Evolutionary conservation across 805 yeast species (phyloP), one percentile per base, ranked within the genome.

Genomic region (Saturnispora saitoi): DNA sequence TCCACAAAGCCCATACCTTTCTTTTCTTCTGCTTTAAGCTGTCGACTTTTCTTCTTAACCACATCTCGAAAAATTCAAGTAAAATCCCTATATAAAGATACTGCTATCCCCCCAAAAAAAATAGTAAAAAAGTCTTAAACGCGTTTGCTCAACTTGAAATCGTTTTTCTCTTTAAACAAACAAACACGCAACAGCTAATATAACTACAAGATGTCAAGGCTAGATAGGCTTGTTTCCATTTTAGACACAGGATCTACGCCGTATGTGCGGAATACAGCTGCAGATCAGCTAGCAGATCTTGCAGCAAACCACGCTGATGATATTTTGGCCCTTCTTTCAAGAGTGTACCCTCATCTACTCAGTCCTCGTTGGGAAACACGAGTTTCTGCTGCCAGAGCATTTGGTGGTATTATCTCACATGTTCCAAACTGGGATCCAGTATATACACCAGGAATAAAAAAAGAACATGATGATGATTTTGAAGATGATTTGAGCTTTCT

Each of bases 301-400:
- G 97, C 96, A 26, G 85, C 85, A 63, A 84, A 85, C 39, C 98
- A 93, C 60, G 96, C 98, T 0, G 98, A 91, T 60, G 98, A 93
- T 58, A 78, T 86, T 19, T 72, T 88, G 47, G 83, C 83, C 50
- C 69, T 93, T 38, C 68, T 93, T 31, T 87, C 95, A 14, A 74
- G 98, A 51, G 95, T 93, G 1, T 87, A 89, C 58, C 98, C 99
- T 0, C 93, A 81, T 62, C 71, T 93, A 50, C 77, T 80, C 58
- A 80, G 88, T 24, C 75, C 72, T 50, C 88, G 83, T 66, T 93
- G 99, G 99, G 99, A 93, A 64, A 90, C 99, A 0, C 76, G 99
- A 63, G 83, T 86, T 1, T 81, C 98, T 1, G 93, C 99, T 1
- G 96, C 97, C 0, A 71, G 88, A 48, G 98, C 99, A 0, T 77